Percentiles rank a stretch among this genome's conserved stretches.
Evolutionary conservation across 2,329 filamentous ascomycete species (phyloP).

Genomic region (Alternaria novae-zelandiae): DNA sequence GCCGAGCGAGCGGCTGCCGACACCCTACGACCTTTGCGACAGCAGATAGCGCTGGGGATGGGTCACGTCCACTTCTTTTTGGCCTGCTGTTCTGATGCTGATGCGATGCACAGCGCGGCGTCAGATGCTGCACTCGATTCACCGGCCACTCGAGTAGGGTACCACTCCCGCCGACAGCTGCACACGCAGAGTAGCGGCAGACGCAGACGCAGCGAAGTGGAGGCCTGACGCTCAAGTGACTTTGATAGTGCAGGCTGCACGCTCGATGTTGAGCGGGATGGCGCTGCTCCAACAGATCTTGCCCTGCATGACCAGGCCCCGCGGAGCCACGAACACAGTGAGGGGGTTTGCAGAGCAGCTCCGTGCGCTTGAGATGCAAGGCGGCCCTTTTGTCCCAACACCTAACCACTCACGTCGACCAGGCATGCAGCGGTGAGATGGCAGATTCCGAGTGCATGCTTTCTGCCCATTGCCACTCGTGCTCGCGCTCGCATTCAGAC

Average conservation of each 20-base stretch:
- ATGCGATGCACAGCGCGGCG: background rate
- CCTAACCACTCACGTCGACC: constrained; percentile 24
- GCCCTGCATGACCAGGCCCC: constrained; percentile 25
- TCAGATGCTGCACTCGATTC: background rate
- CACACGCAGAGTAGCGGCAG: constrained; percentile 11
- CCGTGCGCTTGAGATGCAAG: constrained; percentile 24
- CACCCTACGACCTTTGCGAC: background rate
- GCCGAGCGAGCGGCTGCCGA: constrained; percentile 13
- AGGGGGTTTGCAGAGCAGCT: constrained; percentile 9
- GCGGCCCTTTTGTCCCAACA: constrained; percentile 19
- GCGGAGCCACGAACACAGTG: constrained; percentile 8
- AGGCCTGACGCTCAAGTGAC: constrained; percentile 13
- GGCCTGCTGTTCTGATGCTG: background rate
- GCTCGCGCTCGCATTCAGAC: background rate
- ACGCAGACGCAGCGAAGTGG: constrained; percentile 3
- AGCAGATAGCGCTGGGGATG: background rate
- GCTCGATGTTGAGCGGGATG: constrained; percentile 20
- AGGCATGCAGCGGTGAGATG: constrained; percentile 28
- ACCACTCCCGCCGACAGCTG: constrained; percentile 8
- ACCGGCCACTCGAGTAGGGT: background rate
- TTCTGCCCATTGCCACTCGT: constrained; percentile 14
- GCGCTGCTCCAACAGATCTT: constrained; percentile 24
- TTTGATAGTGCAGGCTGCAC: constrained; percentile 9
- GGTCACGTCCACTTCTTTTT: constrained; percentile 1
- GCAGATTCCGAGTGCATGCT: constrained; percentile 13